Conservation (phyloP, 495 filamentous ascomycete genomes). For the Cairneyella variabilis region DNA sequence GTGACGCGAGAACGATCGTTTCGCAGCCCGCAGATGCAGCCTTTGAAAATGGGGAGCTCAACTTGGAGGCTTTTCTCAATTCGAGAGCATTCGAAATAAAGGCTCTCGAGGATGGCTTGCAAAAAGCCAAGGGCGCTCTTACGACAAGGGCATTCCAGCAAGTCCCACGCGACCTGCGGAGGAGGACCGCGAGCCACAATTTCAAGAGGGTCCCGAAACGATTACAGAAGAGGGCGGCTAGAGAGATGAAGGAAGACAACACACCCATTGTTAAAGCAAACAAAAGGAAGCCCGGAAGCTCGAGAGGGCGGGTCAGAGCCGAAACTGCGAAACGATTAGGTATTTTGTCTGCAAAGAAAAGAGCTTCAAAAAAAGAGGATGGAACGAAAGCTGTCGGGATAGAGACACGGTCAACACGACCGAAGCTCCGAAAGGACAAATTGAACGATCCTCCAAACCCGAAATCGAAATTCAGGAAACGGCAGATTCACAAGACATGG, state of each 20-base stretch:
- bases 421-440: constrained; percentile 67
- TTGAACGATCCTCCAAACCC: constrained; percentile 63
- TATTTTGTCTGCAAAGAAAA: constrained; percentile 56
- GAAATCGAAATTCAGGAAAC: constrained; percentile 72
- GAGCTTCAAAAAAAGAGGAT: constrained; percentile 48
- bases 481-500: constrained; percentile 88
- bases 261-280: constrained; percentile 76
- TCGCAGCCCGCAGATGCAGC: constrained; percentile 67
- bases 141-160: constrained; percentile 81
- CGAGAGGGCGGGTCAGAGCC: constrained; percentile 67
- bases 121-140: constrained; percentile 60
- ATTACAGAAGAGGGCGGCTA: constrained; percentile 62
- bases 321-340: constrained; percentile 75
- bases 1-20: constrained; percentile 68
- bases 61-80: constrained; percentile 75
- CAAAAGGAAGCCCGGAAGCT: constrained; percentile 64
- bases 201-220: constrained; percentile 84
- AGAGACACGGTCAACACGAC: constrained; percentile 31
- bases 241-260: constrained; percentile 89
- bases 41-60: constrained; percentile 71
- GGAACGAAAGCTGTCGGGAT: constrained; percentile 7
- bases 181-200: constrained; percentile 93
- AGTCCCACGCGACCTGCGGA: constrained; percentile 76
- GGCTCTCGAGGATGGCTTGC: constrained; percentile 75
- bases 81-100: constrained; percentile 86